phyloP scores from a whole-genome alignment of 2,329 filamentous ascomycete genomes.

The Pyrenochaeta sp. region DNA sequence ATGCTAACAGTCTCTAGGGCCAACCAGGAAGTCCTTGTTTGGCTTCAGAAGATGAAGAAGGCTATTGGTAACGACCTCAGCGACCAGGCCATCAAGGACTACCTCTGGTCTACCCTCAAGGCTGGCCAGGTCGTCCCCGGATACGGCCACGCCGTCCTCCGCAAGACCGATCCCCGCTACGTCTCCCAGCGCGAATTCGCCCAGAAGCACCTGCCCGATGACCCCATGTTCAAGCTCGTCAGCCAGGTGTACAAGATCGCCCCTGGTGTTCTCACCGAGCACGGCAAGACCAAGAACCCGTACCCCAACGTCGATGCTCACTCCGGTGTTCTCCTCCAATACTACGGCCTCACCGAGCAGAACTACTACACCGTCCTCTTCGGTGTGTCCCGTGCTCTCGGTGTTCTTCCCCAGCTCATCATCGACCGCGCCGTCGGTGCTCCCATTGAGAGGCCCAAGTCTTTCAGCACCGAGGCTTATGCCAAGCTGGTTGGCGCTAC shows the following conservation, averaged over 20 bases:
- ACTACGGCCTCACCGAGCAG: conserved; percentile 98
- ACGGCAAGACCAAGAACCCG: conserved; percentile 99
- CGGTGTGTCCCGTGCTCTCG: conserved; percentile 96
- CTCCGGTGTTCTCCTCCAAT: conserved; percentile 98
- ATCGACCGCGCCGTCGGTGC: conserved; percentile 97
- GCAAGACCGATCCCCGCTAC: conserved; percentile 99
- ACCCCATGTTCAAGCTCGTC: conserved; percentile 99
- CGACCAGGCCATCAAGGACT: conserved; percentile 96
- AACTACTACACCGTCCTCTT: conserved; percentile 99
- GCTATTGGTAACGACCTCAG: conserved; percentile 90
- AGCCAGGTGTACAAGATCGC: conserved; percentile 99
- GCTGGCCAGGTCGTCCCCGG: conserved; percentile 94
- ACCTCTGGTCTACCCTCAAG: conserved; percentile 98
- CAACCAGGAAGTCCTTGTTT: conserved; percentile 99
- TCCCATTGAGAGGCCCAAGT: conserved; percentile 98
- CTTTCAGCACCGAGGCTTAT: conserved; percentile 97
- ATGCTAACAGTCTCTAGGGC: conserved; percentile 55
- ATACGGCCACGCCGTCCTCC: conserved; percentile 98
- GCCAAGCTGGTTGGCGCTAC: conserved; percentile 90
- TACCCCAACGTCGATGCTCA: conserved; percentile 99
- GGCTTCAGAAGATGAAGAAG: conserved; percentile 99
- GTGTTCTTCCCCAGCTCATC: conserved; percentile 99
- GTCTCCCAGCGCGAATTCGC: conserved; percentile 98
- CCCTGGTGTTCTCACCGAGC: conserved; percentile 95
- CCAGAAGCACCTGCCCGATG: conserved; percentile 89